Base-by-base conservation (phyloP, 768 basidiomycete genomes). In the Tricholoma matsutake region DNA sequence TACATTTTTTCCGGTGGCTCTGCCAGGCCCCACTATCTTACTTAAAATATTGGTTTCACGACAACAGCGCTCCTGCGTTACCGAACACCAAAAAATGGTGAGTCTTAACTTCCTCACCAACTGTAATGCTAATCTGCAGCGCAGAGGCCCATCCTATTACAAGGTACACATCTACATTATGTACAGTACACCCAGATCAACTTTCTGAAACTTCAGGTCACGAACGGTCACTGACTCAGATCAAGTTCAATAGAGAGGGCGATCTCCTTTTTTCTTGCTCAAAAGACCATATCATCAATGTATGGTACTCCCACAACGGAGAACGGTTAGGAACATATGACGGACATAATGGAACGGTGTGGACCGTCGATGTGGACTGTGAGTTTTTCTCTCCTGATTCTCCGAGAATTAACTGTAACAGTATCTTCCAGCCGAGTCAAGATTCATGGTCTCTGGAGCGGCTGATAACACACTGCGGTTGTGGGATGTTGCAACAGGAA, bases 331-430 rank as follows among this genome's bases (percentile, higher is more conserved):
- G 97, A 35, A 99, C 97, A 61, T 98, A 97, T 71, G 87, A 92
- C 51, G 97, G 95, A 41, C 88, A 97, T 75, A 99, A 98, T 69
- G 97, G 97, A 59, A 83, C 92, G 0, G 91, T 99, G 28, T 98
- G 97, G 97, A 96, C 95, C 56, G 86, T 96, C 65, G 95, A 96
- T 75, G 86, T 94, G 56, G 97, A 99, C 81, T 87, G 95, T 97
- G 76, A 76, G 92, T 10, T 52, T 79, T 61, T 57, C 61, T 51
- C 43, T 52, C 32, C 39, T 47, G 16, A 31, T 6, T 18, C 18
- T 18, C 29, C 11, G 32, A 16, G 39, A 34, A 5, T 25, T 32
- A 8, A 18, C 14, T 35, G 29, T 35, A 59, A 49, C 11, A 56
- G 13, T 54, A 25, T 49, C 14, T 51, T 51, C 54, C 58, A 82